Evolutionary conservation across 164 flowering plant genomes (phyloP).

Genomic region (Stephania yunnanensis): DNA sequence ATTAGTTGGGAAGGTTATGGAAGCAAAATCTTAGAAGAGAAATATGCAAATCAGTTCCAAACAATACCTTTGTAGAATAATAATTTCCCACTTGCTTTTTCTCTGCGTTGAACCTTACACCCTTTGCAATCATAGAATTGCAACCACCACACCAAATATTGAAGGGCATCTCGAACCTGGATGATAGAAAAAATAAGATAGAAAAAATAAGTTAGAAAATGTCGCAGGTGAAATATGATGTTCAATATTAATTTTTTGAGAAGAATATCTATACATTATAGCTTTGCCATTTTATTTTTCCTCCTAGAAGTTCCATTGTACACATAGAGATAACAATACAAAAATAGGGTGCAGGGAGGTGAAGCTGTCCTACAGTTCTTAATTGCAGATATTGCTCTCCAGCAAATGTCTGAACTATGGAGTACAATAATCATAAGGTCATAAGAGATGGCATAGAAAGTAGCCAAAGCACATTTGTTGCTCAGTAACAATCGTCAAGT

Average conservation of each 20-base stretch:
- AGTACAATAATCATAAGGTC: too few species aligned
- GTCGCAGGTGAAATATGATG: background rate
- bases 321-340: too few species aligned
- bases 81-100: conserved; percentile 64
- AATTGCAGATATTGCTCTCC: too few species aligned
- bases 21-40: too few species aligned
- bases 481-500: too few species aligned
- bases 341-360: too few species aligned
- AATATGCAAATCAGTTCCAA: background rate
- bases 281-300: background rate
- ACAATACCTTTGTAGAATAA: conserved; percentile 87
- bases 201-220: background rate
- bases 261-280: background rate
- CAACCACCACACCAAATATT: conserved; percentile 98
- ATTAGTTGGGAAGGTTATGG: too few species aligned
- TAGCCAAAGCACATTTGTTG: too few species aligned
- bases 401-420: too few species aligned
- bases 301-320: too few species aligned
- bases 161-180: conserved; percentile 97
- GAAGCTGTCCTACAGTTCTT: too few species aligned
- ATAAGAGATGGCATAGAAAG: too few species aligned
- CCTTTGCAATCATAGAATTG: conserved; percentile 97
- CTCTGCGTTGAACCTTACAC: conserved; percentile 76
- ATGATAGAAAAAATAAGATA: background rate
- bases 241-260: background rate